Base-by-base conservation (phyloP, 495 filamentous ascomycete species). In the Hypomontagnella monticulosa region DNA sequence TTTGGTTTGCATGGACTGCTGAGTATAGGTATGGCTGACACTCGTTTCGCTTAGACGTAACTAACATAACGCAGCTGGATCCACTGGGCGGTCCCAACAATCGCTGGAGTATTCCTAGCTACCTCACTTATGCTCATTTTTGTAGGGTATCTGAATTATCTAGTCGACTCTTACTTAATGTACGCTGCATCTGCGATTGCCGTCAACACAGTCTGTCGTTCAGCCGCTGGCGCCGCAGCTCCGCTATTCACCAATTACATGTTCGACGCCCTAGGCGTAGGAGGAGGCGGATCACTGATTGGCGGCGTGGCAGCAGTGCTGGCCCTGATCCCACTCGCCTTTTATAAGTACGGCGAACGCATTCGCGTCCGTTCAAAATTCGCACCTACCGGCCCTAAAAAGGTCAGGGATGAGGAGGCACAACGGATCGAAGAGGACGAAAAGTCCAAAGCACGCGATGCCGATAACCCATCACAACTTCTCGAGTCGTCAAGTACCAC, bases 201-300 rank as follows among this genome's bases (percentile, higher is more conserved):
- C 0, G 87, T 87, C 0, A 85, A 86, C 1, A 83, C 82, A 0
- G 84, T 87, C 40, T 69, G 78, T 23, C 78, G 90, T 2, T 85
- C 82, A 38, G 80, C 87, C 11, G 79, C 85, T 36, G 90, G 86
- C 2, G 87, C 88, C 1, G 75, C 81, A 2, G 76, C 86, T 19
- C 86, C 86, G 0, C 78, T 92, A 4, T 93, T 92, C 73, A 85
- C 87, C 0, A 82, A 80, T 14, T 83, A 91, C 41, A 90, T 92
- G 89, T 79, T 76, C 46, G 57, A 71, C 41, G 71, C 72, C 15
- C 62, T 79, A 0, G 82, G 83, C 1, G 75, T 85, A 14, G 82
- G 81, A 9, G 80, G 81, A 1, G 82, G 80, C 20, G 81, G 81
- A 0, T 79, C 76, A 4, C 66, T 84, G 37, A 76, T 84, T 37